Evolutionary conservation across 2,329 filamentous ascomycete genomes (phyloP), one percentile per base, ranked within the genome.

Genomic region (Hypoxylon sp.): DNA sequence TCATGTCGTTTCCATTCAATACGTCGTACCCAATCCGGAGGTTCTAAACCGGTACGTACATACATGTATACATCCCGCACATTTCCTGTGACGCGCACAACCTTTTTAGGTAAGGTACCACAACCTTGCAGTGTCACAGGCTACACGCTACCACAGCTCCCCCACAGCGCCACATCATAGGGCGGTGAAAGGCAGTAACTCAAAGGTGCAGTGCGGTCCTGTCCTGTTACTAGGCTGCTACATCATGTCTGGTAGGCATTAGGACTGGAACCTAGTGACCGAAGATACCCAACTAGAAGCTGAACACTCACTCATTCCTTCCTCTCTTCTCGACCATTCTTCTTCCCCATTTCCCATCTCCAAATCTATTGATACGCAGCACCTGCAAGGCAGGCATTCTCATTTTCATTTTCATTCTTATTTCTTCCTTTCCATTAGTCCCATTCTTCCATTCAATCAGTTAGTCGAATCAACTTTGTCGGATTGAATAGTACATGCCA

Each of bases 301-400:
- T 41, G 46, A 48, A 57, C 38, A n/a, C 36, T 50, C 28, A 50
- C 38, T 58, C 64, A 52, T 60, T 58, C 50, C 49, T 52, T 60
- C 61, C 57, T 50, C 41, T 63, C 61, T 57, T 56, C 49, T 59
- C 48, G 28, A 51, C 49, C 65, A 48, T 64, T 64, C 62, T 52
- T 66, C 60, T 57, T 68, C 51, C 41, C 59, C 62, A 53, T 57
- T 65, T 60, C 61, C 61, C 38, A 43, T 36, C 53, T 68, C 53
- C 51, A 21, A 65, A 52, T 49, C 67, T 68, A 45, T 63, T 63
- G 58, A 68, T 60, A 61, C 61, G 45, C 62, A 55, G 32, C 50
- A 68, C 61, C 68, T 70, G 68, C 68, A 43, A 70, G 68, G 65
- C 68, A 50, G 68, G 67, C 25, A 38, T 60, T 63, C 56, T 58